These are phyloP conservation scores for Solanum sitiens DNA, from an alignment of 257 asterid species.

Conservation along the genomic window DNA sequence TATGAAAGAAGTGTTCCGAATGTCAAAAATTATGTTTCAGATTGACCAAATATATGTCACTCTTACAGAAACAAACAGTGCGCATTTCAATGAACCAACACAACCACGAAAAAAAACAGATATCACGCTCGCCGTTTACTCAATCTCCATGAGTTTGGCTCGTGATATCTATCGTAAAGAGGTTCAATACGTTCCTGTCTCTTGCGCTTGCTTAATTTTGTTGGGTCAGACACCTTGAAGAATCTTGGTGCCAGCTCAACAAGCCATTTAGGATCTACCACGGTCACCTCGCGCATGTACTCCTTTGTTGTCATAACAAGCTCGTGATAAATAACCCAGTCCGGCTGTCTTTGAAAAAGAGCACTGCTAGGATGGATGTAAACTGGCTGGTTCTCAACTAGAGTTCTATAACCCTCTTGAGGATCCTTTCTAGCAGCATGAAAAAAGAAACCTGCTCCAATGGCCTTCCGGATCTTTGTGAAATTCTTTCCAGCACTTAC, in stretches of 20 bases:
- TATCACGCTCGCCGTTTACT: conserved; percentile 83
- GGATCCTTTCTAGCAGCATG: conserved; percentile 93
- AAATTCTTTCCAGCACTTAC: conserved; percentile 83
- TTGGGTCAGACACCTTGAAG: conserved; percentile 84
- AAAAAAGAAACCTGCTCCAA: conserved; percentile 86
- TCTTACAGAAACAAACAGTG: neutral
- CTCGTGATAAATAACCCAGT: conserved; percentile 94
- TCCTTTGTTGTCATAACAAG: conserved; percentile 94
- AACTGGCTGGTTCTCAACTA: conserved; percentile 89
- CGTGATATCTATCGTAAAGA: conserved; percentile 82
- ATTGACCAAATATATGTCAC: neutral
- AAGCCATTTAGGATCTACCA: conserved; percentile 89
- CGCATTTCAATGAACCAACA: neutral
- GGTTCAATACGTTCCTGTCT: conserved; percentile 96
- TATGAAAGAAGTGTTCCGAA: neutral
- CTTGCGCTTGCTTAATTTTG: conserved; percentile 95
- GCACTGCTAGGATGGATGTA: conserved; percentile 98
- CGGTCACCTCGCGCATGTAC: conserved; percentile 94
- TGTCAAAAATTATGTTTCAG: neutral
- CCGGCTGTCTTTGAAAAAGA: conserved; percentile 85
- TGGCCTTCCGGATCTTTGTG: conserved; percentile 78
- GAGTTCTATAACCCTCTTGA: conserved; percentile 78
- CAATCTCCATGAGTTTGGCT: conserved; percentile 94
- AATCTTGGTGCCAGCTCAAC: conserved; percentile 95
- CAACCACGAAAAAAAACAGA: neutral